Conservation (phyloP, 73 alveolate genomes). For the Tetrahymena borealis region DNA sequence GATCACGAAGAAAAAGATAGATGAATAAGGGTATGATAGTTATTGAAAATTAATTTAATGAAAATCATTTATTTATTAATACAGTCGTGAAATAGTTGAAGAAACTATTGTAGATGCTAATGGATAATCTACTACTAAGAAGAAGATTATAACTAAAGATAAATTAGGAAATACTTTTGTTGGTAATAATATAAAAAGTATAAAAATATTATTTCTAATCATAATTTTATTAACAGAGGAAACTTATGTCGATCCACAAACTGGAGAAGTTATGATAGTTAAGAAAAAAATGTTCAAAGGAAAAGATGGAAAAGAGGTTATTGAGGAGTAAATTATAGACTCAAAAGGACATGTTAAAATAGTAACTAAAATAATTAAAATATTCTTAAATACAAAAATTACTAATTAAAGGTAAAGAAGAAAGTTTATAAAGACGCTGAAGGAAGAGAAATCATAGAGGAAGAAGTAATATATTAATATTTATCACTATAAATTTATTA, state of each 20-base stretch:
- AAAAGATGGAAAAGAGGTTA: conserved; percentile 35
- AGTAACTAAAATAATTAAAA: not conserved
- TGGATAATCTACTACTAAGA: not conserved
- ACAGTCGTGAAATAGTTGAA: not conserved
- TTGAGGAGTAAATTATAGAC: conserved; percentile 23
- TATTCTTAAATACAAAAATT: too few relatives aligned
- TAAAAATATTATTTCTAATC: not conserved
- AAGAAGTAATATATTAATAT: not conserved
- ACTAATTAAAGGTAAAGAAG: not conserved
- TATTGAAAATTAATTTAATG: not conserved
- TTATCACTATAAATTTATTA: not conserved
- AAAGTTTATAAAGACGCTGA: not conserved
- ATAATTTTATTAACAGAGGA: not conserved
- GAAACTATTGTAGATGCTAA: not conserved
- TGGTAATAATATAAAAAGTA: not conserved
- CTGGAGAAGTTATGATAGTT: not conserved
- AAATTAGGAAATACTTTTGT: not conserved
- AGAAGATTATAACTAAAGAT: not conserved
- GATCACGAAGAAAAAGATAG: not conserved
- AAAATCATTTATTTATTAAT: not conserved
- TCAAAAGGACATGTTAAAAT: not conserved
- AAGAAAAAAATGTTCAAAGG: not conserved
- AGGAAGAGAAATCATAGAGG: not conserved
- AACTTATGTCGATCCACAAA: not conserved
- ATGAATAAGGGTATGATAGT: not conserved